A percentile compares a stretch with the other conserved stretches of the same genome.
phyloP scores from a whole-genome alignment of 805 yeast genomes.

The Sungouiella blattae region DNA sequence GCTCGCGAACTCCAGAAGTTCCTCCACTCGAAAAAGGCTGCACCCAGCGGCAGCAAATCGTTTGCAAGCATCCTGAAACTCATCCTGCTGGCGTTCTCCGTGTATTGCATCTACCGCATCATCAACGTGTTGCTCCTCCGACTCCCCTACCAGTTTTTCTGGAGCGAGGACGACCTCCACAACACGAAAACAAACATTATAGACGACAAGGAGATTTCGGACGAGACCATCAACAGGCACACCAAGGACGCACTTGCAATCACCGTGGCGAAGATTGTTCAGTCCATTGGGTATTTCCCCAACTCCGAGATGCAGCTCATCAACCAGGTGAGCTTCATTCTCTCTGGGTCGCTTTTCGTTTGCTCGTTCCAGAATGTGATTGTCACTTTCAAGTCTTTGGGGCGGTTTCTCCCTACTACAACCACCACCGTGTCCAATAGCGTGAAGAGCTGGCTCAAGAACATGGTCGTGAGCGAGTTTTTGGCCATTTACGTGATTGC shows the following conservation, averaged over 20 bases:
- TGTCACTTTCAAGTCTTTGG: constrained; percentile 55
- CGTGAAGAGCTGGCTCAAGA: constrained; percentile 30
- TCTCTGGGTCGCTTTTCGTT: constrained; percentile 57
- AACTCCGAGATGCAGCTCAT: constrained; percentile 39
- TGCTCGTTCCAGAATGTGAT: constrained; percentile 65
- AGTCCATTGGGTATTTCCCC: constrained; percentile 22
- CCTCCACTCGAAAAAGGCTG: not conserved
- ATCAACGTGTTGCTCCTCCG: constrained; percentile 39
- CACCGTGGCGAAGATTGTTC: constrained; percentile 41
- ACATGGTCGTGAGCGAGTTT: constrained; percentile 41
- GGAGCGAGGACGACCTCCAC: constrained; percentile 7
- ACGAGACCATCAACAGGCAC: constrained; percentile 10
- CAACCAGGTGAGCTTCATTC: constrained; percentile 45
- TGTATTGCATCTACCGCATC: constrained; percentile 50
- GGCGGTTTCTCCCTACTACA: constrained; percentile 26
- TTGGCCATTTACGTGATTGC: constrained; percentile 51
- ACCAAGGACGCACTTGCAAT: constrained; percentile 47
- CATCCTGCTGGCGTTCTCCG: constrained; percentile 31
- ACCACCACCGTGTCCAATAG: constrained; percentile 8
- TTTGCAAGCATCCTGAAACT: constrained; percentile 11
- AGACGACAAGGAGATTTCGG: constrained; percentile 7
- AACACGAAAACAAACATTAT: constrained; percentile 6
- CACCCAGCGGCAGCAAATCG: not conserved
- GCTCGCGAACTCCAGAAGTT: constrained; percentile 17
- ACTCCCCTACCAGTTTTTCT: constrained; percentile 30